phyloP scores from a whole-genome alignment of 2,329 filamentous ascomycete species.

The Nothopassalora personata region DNA sequence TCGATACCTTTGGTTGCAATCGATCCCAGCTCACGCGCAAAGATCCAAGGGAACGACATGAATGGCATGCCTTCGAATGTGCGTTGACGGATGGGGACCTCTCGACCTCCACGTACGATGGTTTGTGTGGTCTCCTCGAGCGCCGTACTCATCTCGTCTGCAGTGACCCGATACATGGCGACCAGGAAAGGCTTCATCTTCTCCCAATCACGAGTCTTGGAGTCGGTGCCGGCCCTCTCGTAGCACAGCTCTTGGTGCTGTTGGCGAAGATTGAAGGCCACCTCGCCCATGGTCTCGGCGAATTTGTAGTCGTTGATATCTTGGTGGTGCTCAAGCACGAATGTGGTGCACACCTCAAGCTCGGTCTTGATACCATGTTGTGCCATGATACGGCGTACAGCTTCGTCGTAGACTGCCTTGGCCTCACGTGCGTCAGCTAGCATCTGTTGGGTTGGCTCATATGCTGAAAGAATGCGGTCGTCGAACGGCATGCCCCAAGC shows the following conservation, averaged over 20 bases:
- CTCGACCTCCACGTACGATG: constrained; percentile 36
- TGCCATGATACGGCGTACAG: constrained; percentile 72
- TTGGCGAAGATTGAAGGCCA: constrained; percentile 61
- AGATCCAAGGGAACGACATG: constrained; percentile 93
- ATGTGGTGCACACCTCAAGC: constrained; percentile 87
- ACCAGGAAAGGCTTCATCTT: constrained; percentile 67
- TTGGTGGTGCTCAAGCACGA: constrained; percentile 69
- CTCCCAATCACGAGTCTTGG: constrained; percentile 41
- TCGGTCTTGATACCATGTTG: constrained; percentile 80
- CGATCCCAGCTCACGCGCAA: constrained; percentile 63
- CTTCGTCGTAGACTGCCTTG: constrained; percentile 72
- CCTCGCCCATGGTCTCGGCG: constrained; percentile 71
- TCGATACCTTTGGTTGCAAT: constrained; percentile 50
- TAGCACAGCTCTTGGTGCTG: constrained; percentile 64
- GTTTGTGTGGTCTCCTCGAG: constrained; percentile 46
- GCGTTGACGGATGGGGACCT: constrained; percentile 36
- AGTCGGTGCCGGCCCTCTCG: constrained; percentile 51
- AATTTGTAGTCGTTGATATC: constrained; percentile 77
- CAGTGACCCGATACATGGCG: constrained; percentile 83
- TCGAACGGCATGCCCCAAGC: constrained; percentile 73
- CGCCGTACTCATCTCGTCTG: constrained; percentile 60
- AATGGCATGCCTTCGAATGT: constrained; percentile 61
- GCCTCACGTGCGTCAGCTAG: constrained; percentile 58
- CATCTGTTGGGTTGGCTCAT: constrained; percentile 50
- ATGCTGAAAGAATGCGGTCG: constrained; percentile 61